Evolutionary conservation across 805 yeast species (phyloP), one percentile per base, ranked within the genome.

Genomic region (Lipomyces yamanashiensis): DNA sequence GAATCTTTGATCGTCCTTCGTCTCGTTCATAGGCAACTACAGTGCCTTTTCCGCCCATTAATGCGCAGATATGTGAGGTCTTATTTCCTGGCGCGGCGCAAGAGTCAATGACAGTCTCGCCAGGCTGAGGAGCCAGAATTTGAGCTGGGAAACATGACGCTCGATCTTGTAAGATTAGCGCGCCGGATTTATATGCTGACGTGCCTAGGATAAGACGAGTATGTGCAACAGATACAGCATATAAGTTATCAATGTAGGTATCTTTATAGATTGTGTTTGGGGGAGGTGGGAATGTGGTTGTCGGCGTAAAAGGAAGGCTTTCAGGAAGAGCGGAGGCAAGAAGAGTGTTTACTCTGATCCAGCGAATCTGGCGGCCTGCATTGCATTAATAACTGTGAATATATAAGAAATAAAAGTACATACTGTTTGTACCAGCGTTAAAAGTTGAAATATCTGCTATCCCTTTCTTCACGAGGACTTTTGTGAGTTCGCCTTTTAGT

Each of bases 61-160:
- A 79, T 0, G 95, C 85, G 0, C 97, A 97, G 23, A 88, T 78
- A 76, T 93, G 98, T 0, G 98, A 90, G 0, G 99, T 95, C 74
- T 95, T 96, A 76, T 95, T 95, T 5, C 99, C 99, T 4, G 99
- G 99, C 0, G 99, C 99, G 1, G 98, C 92, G 77, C 98, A 92
- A 0, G 97, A 88, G 77, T 95, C 99, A 51, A 95, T 89, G 10
- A 92, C 85, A 28, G 80, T 76, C 63, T 83, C 87, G 51, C 87
- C 88, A 3, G 84, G 79, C 0, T 74, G 60, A 0, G 93, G 90
- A 66, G 84, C 80, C 54, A 95, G 76, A 34, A 95, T 92, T 64
- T 85, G 85, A 0, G 96, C 97, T 0, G 99, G 99, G 73, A 95
- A 92, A 74, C 99, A 95, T 1, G 98, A 92, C 0, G 98, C 97